Base-by-base conservation (phyloP, 192 early-diverging fungal species). In the Rhizophagus sp. region DNA sequence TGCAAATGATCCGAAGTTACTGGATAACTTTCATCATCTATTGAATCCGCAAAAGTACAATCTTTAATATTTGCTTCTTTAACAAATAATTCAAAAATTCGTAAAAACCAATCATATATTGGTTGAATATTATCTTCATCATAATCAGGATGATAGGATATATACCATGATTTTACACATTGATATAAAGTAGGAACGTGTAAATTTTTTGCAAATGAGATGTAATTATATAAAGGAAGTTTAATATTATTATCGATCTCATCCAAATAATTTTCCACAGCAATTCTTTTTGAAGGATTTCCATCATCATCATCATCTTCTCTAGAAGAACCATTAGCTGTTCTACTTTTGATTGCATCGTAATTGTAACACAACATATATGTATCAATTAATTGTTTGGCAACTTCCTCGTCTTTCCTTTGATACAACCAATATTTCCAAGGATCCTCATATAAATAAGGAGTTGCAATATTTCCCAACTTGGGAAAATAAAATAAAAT, bases 21-120 rank as follows among this genome's bases (percentile, higher is more conserved):
- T 0, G 78, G 78, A 71, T 69, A 71, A 19, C 50, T 5, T 2
- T 24, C 8, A 27, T 69, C 15, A 12, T 30, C 9, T 22, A 50
- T 22, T 30, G 76, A 78, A 62, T 79, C 52, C 19, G 30, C 67
- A 63, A 79, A 79, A 0, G 78, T 79, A 47, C 78, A 79, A 70
- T 57, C n/a, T 62, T 72, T 33, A 41, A 79, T 52, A 5, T 15
- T 1, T 4, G 78, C 49, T 71, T 13, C 69, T 8, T 62, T 3
- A 25, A 79, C 47, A 67, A 79, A 79, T 22, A 25, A 33, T 63
- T 50, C 13, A 19, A 79, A 61, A n/a, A 79, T n/a, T 8, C 44
- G 13, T 3, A 27, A 17, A 34, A 79, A 79, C 6, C 15, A 30
- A 4, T 44, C 22, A 13, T 70, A 24, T 19, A 79, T 41, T 0